Conservation (phyloP, 2,329 filamentous ascomycete species). For the Drechslerella stenobrocha region DNA sequence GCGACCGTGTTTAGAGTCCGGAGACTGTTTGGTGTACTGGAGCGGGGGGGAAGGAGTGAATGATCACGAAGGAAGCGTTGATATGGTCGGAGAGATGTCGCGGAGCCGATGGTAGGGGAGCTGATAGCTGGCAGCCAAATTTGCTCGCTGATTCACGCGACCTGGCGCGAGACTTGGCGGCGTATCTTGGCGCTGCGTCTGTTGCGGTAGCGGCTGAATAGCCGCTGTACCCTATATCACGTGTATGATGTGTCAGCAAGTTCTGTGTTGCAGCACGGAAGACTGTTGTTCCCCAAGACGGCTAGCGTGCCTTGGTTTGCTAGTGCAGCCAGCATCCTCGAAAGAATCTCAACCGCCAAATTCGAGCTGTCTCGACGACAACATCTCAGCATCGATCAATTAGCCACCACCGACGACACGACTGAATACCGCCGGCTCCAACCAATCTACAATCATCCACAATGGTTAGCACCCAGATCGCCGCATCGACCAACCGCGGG, state of each 20-base stretch:
- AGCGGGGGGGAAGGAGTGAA: not conserved
- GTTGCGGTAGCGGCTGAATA: constrained; percentile 5
- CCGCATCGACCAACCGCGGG: not conserved
- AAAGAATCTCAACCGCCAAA: constrained; percentile 29
- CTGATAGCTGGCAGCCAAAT: constrained; percentile 40
- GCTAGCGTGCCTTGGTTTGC: constrained; percentile 6
- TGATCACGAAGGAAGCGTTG: constrained; percentile 8
- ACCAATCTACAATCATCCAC: constrained; percentile 29
- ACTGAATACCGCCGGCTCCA: not conserved
- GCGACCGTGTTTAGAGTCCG: constrained; percentile 56
- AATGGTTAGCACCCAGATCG: constrained; percentile 40
- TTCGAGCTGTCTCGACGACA: constrained; percentile 39
- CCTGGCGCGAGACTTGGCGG: constrained; percentile 15
- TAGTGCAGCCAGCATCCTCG: constrained; percentile 7
- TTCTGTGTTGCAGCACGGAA: constrained; percentile 16
- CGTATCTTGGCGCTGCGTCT: constrained; percentile 12
- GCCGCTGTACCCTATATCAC: constrained; percentile 32
- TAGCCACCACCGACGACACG: constrained; percentile 31
- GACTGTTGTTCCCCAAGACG: constrained; percentile 34
- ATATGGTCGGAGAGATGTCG: constrained; percentile 14
- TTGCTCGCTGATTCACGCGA: constrained; percentile 49
- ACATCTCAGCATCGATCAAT: constrained; percentile 17
- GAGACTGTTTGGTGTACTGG: constrained; percentile 11
- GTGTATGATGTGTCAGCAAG: not conserved
- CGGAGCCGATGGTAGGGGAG: constrained; percentile 27